Evolutionary conservation across 768 basidiomycete genomes (phyloP).

Genomic region (Boletellus ananas): DNA sequence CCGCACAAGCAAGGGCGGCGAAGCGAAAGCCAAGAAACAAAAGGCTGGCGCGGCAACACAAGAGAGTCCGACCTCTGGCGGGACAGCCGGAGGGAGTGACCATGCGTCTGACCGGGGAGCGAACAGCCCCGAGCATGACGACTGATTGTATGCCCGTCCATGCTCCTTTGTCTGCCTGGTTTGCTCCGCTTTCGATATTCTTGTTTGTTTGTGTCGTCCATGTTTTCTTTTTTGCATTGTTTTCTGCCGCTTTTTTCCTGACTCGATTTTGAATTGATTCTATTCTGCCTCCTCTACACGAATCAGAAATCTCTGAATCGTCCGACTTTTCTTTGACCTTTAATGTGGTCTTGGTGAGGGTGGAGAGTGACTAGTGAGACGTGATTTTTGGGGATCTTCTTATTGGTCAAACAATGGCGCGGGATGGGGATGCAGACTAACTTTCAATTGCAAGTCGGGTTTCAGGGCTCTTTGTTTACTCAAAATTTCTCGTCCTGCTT

Average conservation of each 20-base stretch:
- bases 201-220: constrained; percentile 7
- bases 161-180: not conserved
- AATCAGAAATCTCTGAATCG: constrained; percentile 13
- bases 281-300: constrained; percentile 25
- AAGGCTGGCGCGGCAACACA: constrained; percentile 16
- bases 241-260: not conserved
- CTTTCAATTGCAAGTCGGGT: constrained; percentile 17
- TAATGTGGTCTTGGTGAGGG: constrained; percentile 22
- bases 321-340: constrained; percentile 31
- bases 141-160: constrained; percentile 12
- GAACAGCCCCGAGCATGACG: constrained; percentile 24
- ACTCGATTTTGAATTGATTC: constrained; percentile 21
- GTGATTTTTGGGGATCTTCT: constrained; percentile 21
- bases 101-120: constrained; percentile 22
- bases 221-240: constrained; percentile 5
- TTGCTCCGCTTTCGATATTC: constrained; percentile 9
- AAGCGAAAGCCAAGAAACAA: constrained; percentile 31
- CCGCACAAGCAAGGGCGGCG: constrained; percentile 28
- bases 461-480: not conserved
- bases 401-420: constrained; percentile 30
- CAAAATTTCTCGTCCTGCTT: not conserved
- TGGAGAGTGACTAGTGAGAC: constrained; percentile 17
- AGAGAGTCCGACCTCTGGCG: constrained; percentile 23
- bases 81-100: constrained; percentile 26
- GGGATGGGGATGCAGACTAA: constrained; percentile 18